Conservation (phyloP, 2,329 filamentous ascomycete species). For the Aspergillus ustus region DNA sequence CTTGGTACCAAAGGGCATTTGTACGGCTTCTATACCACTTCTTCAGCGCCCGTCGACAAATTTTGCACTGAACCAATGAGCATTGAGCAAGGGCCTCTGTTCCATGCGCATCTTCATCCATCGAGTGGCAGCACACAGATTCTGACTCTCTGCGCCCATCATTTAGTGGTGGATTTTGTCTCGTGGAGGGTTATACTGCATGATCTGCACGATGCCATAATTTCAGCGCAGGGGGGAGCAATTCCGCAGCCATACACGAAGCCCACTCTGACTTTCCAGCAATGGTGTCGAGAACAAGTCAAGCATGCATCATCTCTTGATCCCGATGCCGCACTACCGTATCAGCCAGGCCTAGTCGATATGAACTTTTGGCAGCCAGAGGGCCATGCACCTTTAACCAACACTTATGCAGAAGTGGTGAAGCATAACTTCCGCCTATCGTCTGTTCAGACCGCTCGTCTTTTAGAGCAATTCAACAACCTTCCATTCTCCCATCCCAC, state of each 20-base stretch:
- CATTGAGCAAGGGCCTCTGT: constrained; percentile 9
- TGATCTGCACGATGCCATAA: constrained; percentile 6
- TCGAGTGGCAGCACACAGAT: background rate
- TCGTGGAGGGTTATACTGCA: constrained; percentile 15
- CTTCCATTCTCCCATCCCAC: constrained; percentile 6
- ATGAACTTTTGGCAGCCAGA: constrained; percentile 4
- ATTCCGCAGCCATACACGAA: background rate
- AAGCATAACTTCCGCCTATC: constrained; percentile 3
- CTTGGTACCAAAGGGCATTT: background rate
- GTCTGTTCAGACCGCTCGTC: background rate
- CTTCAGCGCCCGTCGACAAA: background rate
- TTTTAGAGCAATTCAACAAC: constrained; percentile 10
- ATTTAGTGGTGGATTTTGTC: constrained; percentile 15
- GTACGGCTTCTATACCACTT: constrained; percentile 1
- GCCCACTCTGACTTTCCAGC: constrained; percentile 7
- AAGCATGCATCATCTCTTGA: constrained; percentile 1
- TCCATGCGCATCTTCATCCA: constrained; percentile 4
- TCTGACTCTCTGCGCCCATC: constrained; percentile 11
- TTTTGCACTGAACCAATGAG: constrained; percentile 10
- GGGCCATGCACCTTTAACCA: background rate
- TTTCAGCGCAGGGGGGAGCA: background rate
- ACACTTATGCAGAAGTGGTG: background rate
- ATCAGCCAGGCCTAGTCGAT: background rate
- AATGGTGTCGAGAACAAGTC: constrained; percentile 9
- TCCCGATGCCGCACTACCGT: background rate